Percentiles rank a stretch among this genome's conserved stretches.
phyloP scores from a whole-genome alignment of 768 basidiomycete species.

The Kwoniella dendrophila region DNA sequence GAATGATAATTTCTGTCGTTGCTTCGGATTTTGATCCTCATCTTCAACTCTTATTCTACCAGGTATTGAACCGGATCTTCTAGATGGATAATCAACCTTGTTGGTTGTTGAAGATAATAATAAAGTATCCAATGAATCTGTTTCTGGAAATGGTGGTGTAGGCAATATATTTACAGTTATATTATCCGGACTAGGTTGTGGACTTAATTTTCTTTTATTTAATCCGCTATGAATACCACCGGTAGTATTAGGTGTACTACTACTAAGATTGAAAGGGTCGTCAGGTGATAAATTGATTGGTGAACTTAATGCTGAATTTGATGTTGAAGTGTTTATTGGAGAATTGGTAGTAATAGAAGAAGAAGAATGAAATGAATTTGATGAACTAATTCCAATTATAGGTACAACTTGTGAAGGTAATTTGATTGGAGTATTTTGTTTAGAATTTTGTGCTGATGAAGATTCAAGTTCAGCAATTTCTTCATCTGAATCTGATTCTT shows the following conservation, averaged over 20 bases:
- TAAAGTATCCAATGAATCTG: slow-evolving; percentile 5
- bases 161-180: slow-evolving; percentile 41
- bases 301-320: background rate
- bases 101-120: background rate
- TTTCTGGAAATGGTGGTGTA: slow-evolving; percentile 30
- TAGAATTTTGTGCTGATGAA: slow-evolving; percentile 7
- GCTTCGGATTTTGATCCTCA: slow-evolving; percentile 1
- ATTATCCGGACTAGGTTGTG: slow-evolving; percentile 29
- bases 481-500: slow-evolving; percentile 51
- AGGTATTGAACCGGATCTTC: background rate
- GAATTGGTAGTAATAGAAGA: too few species aligned
- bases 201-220: slow-evolving; percentile 28
- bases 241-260: slow-evolving; percentile 4
- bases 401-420: slow-evolving; percentile 20
- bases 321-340: background rate
- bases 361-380: slow-evolving; percentile 11
- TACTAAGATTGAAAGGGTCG: slow-evolving; percentile 14
- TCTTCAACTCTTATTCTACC: background rate
- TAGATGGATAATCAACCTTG: background rate
- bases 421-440: slow-evolving; percentile 6
- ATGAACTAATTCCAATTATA: background rate
- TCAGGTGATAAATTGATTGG: slow-evolving; percentile 20
- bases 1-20: slow-evolving; percentile 60
- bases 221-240: slow-evolving; percentile 10
- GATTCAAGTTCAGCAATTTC: slow-evolving; percentile 41